Evolutionary conservation across 1,284 basidiomycete species (phyloP), one percentile per base, ranked within the genome.

Genomic region (Ganoderma lingzhi): DNA sequence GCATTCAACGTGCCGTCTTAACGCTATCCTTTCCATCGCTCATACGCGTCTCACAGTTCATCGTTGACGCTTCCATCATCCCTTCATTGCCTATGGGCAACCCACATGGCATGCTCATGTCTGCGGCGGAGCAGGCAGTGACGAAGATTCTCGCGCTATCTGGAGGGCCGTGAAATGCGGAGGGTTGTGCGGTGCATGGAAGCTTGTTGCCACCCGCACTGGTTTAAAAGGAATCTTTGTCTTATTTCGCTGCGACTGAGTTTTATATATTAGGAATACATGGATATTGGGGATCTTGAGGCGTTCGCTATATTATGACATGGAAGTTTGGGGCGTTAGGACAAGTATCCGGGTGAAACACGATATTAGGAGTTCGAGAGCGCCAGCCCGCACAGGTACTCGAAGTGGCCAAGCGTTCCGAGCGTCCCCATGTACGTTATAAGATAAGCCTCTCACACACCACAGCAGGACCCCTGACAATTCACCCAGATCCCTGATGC

Each of bases 61-160:
- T 84, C 53, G 78, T 83, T 14, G 80, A 82, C 73, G 81, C 81
- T 5, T 80, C 80, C 10, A 83, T 84, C 68, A 76, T 84, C 28
- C 83, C 83, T n/a, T 78, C 83, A 5, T 77, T 88, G 71, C 85
- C 86, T 2, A 83, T 82, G 71, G 85, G 86, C 30, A 89, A 89
- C 72, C 86, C 88, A 3, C 85, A 87, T 69, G 88, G 85, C 6
- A 76, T 79, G 64, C 77, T 89, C 74, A 88, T 89, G 87, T 83
- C 85, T 6, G 81, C 82, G 58, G 87, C 87, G 3, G 88, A 89
- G 75, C 87, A 88, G 71, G 88, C 81, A 17, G 82, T 81, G 0
- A 81, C 86, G 17, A 87, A 83, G 76, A 86, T 90, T 74, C 77
- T 89, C 42, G 87, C 86, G 9, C 78, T 88, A 51, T 67, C 84